A percentile compares a stretch with the other conserved stretches of the same genome.
These are phyloP conservation scores for Holtermannia corniformis DNA, from an alignment of 768 basidiomycete species.

Conservation along the genomic window DNA sequence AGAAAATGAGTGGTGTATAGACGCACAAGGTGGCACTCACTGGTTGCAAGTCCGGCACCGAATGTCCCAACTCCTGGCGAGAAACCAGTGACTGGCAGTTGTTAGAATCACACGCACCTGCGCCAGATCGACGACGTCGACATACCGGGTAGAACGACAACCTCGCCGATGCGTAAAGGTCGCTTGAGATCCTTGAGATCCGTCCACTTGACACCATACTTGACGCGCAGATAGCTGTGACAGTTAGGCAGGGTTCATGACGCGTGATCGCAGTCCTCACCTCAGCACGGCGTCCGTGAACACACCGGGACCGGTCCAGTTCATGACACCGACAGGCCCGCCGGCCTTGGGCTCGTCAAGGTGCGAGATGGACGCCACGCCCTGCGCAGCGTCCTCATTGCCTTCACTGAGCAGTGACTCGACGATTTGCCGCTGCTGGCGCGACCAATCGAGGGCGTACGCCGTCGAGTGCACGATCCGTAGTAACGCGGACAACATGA, in stretches of 20 bases:
- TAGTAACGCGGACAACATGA: conserved; percentile 43
- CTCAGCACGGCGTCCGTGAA: conserved; percentile 43
- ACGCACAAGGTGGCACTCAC: conserved; percentile 13
- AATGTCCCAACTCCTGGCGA: conserved; percentile 39
- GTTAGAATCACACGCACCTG: not conserved
- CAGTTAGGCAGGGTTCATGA: no score
- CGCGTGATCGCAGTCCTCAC: conserved; percentile 8
- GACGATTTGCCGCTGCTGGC: conserved; percentile 12
- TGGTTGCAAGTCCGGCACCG: conserved; percentile 16
- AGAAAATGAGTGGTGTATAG: not conserved
- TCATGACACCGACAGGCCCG: conserved; percentile 43
- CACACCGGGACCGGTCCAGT: conserved; percentile 44
- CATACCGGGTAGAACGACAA: conserved; percentile 42
- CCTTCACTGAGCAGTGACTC: conserved; percentile 15
- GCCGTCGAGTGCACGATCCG: conserved; percentile 39
- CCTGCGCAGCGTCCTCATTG: conserved; percentile 15
- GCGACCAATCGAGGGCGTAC: conserved; percentile 23
- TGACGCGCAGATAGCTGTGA: conserved; percentile 34
- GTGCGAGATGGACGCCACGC: conserved; percentile 15
- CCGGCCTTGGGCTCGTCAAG: conserved; percentile 30
- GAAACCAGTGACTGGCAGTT: conserved; percentile 38
- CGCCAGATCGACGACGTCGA: not conserved
- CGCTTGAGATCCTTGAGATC: conserved; percentile 33
- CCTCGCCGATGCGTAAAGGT: conserved; percentile 40
- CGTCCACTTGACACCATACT: conserved; percentile 42